Conservation (phyloP, 345 rosid species). For the Aegle marmelos region DNA sequence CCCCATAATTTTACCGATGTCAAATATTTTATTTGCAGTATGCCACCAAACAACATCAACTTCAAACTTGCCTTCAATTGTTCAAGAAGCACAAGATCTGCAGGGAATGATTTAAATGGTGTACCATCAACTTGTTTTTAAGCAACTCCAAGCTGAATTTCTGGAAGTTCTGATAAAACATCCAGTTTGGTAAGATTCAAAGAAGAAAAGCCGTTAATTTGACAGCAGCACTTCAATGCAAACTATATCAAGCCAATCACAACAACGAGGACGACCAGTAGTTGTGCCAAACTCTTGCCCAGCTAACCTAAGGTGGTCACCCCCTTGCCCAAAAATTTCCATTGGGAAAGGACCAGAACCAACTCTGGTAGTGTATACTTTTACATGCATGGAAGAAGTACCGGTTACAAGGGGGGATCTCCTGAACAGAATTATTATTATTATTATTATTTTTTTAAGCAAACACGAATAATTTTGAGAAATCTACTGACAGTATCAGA, state of each 20-base stretch:
- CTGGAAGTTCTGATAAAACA: slow-evolving; percentile 79
- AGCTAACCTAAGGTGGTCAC: slow-evolving; percentile 80
- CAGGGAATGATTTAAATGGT: slow-evolving; percentile 74
- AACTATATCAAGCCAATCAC: slow-evolving; percentile 98
- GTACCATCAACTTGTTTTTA: slow-evolving; percentile 74
- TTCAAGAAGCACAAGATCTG: slow-evolving; percentile 81
- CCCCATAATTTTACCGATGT: neutral
- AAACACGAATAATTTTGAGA: no score
- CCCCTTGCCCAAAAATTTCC: slow-evolving; percentile 80
- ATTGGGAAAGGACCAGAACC: slow-evolving; percentile 99
- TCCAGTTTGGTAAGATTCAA: slow-evolving; percentile 94
- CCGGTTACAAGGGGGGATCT: neutral
- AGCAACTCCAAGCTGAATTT: slow-evolving; percentile 79
- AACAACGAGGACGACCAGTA: slow-evolving; percentile 98
- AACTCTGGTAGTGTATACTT: slow-evolving; percentile 95
- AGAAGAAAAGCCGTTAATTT: slow-evolving; percentile 92
- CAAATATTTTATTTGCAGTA: neutral
- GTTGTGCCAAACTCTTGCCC: slow-evolving; percentile 98
- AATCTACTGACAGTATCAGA: neutral
- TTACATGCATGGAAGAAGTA: slow-evolving; percentile 48
- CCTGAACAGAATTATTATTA: neutral
- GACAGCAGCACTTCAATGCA: slow-evolving; percentile 79
- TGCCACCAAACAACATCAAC: neutral
- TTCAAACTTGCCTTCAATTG: slow-evolving; percentile 54
- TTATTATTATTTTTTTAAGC: neutral